Percentiles rank a stretch among this genome's conserved stretches.
phyloP scores from a whole-genome alignment of 2,329 filamentous ascomycete species.

The Fusarium temperatum region DNA sequence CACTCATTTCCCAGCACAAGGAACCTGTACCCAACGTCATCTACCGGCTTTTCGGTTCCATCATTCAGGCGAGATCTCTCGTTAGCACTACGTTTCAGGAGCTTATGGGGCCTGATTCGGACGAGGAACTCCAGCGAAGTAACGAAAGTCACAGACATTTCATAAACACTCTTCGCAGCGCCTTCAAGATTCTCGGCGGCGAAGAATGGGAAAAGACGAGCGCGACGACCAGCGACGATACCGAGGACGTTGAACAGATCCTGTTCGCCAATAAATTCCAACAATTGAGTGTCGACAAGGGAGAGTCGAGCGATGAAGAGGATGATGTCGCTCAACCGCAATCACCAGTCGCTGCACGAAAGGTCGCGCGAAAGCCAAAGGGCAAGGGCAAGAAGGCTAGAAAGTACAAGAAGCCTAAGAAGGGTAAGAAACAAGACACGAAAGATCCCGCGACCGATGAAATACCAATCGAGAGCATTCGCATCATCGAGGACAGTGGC shows the following conservation, averaged over 20 bases:
- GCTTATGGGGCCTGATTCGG: slow-evolving; percentile 43
- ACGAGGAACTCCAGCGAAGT: slow-evolving; percentile 45
- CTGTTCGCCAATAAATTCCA: slow-evolving; percentile 26
- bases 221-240: not conserved
- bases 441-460: slow-evolving; percentile 44
- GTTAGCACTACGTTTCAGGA: slow-evolving; percentile 46
- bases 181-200: slow-evolving; percentile 50
- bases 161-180: slow-evolving; percentile 51
- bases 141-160: slow-evolving; percentile 54
- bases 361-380: not conserved
- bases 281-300: not conserved
- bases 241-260: slow-evolving; percentile 33
- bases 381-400: slow-evolving; percentile 5
- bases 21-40: slow-evolving; percentile 47
- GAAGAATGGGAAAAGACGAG: slow-evolving; percentile 26
- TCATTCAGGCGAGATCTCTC: slow-evolving; percentile 49
- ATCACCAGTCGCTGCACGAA: not conserved
- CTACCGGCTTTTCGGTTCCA: slow-evolving; percentile 48
- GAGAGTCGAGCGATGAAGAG: slow-evolving; percentile 12
- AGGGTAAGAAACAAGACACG: slow-evolving; percentile 18
- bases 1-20: slow-evolving; percentile 51
- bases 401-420: slow-evolving; percentile 30
- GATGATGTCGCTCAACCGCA: not conserved
- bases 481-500: slow-evolving; percentile 50
- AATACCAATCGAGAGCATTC: slow-evolving; percentile 55